These are phyloP conservation scores for Wolfiporia cocos DNA, from an alignment of 1,284 basidiomycete genomes.

Conservation along the genomic window DNA sequence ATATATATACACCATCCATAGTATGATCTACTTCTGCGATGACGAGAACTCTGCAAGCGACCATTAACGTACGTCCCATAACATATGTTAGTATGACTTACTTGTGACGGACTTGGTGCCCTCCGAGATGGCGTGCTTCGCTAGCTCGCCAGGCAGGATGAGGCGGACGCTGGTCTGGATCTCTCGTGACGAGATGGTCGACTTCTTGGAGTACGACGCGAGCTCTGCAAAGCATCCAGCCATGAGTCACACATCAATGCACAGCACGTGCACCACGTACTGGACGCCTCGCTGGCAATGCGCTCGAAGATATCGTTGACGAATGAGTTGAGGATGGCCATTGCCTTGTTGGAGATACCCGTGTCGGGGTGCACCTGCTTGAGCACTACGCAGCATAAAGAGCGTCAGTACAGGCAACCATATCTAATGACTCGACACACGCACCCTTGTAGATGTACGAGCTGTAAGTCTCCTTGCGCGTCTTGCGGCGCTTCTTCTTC, in stretches of 20 bases:
- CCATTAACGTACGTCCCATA: not conserved
- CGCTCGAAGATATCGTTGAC: slow-evolving; percentile 72
- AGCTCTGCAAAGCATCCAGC: slow-evolving; percentile 54
- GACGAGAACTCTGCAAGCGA: slow-evolving; percentile 10
- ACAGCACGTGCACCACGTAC: slow-evolving; percentile 19
- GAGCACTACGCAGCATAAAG: slow-evolving; percentile 37
- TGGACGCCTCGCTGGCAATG: slow-evolving; percentile 66
- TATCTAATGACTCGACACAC: slow-evolving; percentile 9
- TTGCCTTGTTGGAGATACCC: slow-evolving; percentile 75
- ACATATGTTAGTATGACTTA: slow-evolving; percentile 8
- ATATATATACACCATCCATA: slow-evolving; percentile 5
- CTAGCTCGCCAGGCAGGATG: slow-evolving; percentile 69
- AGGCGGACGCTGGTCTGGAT: slow-evolving; percentile 71
- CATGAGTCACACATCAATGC: not conserved
- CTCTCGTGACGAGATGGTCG: slow-evolving; percentile 70
- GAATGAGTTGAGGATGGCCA: slow-evolving; percentile 71
- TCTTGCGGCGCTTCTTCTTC: slow-evolving; percentile 56
- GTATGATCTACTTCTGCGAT: slow-evolving; percentile 9
- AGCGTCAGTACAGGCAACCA: slow-evolving; percentile 1
- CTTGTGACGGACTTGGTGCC: slow-evolving; percentile 55
- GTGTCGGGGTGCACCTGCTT: slow-evolving; percentile 75
- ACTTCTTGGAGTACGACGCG: slow-evolving; percentile 70
- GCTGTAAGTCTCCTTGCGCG: slow-evolving; percentile 62
- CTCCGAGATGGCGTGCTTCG: slow-evolving; percentile 83
- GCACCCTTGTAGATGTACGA: slow-evolving; percentile 67